A percentile compares a stretch with the other conserved stretches of the same genome.
Conservation (phyloP, 176 grass and related monocot species). For the Raddia guianensis region DNA sequence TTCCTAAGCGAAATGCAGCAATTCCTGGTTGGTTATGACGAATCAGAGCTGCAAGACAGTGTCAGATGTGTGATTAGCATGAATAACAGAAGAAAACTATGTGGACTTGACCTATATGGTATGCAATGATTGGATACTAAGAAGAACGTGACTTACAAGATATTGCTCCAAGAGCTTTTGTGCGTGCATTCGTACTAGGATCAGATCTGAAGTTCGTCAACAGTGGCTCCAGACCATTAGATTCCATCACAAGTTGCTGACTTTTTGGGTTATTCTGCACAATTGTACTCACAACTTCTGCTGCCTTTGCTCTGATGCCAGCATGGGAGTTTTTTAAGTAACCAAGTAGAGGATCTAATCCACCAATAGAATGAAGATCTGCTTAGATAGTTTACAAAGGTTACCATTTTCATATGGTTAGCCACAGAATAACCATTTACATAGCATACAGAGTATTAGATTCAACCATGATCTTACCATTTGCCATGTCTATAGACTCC, state of each 20-base stretch:
- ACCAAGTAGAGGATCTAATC: constrained; percentile 78
- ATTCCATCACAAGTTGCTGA: constrained; percentile 85
- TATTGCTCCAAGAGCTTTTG: constrained; percentile 95
- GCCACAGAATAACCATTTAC: not conserved
- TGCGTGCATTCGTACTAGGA: constrained; percentile 62
- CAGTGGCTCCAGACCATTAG: constrained; percentile 78
- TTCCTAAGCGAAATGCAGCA: constrained; percentile 87
- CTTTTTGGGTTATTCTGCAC: constrained; percentile 93
- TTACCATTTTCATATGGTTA: not conserved
- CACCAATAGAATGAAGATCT: constrained; percentile 91
- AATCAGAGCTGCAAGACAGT: constrained; percentile 63
- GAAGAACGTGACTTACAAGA: constrained; percentile 58
- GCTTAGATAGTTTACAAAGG: constrained; percentile 24
- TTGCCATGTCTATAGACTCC: constrained; percentile 75
- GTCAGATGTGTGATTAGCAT: constrained; percentile 22
- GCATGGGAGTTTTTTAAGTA: constrained; percentile 78
- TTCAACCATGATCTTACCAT: constrained; percentile 52
- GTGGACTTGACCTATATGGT: not conserved
- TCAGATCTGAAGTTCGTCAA: constrained; percentile 83
- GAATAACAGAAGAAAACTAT: not conserved
- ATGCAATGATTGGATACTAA: not conserved
- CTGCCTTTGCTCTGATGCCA: constrained; percentile 88
- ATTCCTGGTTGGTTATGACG: constrained; percentile 72
- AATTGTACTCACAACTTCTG: constrained; percentile 84
- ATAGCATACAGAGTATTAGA: not conserved